Base-by-base conservation (phyloP, 176 grass and related monocot species). In the Dactylis glomerata region DNA sequence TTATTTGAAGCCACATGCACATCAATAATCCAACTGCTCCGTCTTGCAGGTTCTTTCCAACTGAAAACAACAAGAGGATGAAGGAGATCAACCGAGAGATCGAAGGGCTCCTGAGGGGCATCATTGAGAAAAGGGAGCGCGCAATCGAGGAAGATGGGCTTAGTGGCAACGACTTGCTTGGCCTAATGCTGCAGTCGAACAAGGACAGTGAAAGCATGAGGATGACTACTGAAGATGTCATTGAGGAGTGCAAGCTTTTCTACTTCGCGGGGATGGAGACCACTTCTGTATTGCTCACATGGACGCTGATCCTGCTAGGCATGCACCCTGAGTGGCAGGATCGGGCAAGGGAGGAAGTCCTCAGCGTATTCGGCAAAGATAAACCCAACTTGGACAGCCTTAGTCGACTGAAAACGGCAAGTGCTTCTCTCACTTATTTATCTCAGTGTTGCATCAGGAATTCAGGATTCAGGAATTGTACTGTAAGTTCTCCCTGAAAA, bases 181-280 rank as follows among this genome's bases (percentile, higher is more conserved):
- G 91, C 27, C 37, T 93, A 52, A 73, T 96, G 45, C 41, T 96
- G 69, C 78, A 93, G 61, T 86, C 86, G 0, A 96, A 89, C 80
- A 84, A 52, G 62, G 83, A 81, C 33, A 88, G 58, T 14, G 85
- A 81, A 3, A 49, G 34, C 51, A 65, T 68, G 45, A 87, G 80
- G 28, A 86, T 96, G 74, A 93, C 72, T 20, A 89, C 47, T 0
- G 94, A 96, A 24, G 94, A 92, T 22, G 85, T 97, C 65, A 73
- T 93, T 0, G 89, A 93, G 83, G 94, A 97, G 83, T 93, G 94
- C 82, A 97, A 97, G 78, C 71, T 93, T 15, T 97, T 97, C 79
- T 97, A 93, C 81, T 83, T 97, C 33, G 89, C 94, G 0, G 91
- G 94, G 8, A 88, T 90, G 77, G 94, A 97, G 17, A 97, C 94